phyloP scores from a whole-genome alignment of 148 eudicot species.

The Persicaria maculosa region DNA sequence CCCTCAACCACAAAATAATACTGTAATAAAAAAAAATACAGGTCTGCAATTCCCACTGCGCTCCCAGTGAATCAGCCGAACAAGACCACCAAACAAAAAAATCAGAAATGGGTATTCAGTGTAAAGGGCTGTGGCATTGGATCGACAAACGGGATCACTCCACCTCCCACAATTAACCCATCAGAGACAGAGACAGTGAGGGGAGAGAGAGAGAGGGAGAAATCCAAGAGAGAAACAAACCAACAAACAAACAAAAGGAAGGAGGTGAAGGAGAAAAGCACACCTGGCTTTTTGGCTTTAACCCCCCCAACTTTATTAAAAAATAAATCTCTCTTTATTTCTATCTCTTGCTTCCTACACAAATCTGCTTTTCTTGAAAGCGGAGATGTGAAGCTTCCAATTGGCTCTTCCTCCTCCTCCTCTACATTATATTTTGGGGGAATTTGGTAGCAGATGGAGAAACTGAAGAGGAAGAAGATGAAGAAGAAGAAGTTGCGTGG shows the following conservation, averaged over 20 bases:
- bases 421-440: neutral
- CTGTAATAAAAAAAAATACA: neutral
- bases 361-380: neutral
- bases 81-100: neutral
- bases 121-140: constrained; percentile 5
- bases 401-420: constrained; percentile 5
- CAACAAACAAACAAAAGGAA: constrained; percentile 8
- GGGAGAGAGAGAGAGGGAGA: neutral
- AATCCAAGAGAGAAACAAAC: neutral
- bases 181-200: constrained; percentile 6
- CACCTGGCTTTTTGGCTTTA: constrained; percentile 11
- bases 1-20: neutral
- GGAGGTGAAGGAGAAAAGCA: constrained; percentile 6
- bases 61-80: constrained; percentile 1
- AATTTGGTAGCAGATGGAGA: constrained; percentile 1
- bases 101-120: constrained; percentile 6
- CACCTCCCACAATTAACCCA: neutral
- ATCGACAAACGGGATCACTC: constrained; percentile 10
- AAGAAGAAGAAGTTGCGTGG: neutral
- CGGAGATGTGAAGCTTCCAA: neutral
- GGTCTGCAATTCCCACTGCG: neutral
- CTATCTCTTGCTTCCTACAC: neutral
- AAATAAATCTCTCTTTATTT: neutral
- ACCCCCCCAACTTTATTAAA: neutral
- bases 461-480: neutral